Base-by-base conservation (phyloP, 129 eudicot species). In the Artemisia tridentata region DNA sequence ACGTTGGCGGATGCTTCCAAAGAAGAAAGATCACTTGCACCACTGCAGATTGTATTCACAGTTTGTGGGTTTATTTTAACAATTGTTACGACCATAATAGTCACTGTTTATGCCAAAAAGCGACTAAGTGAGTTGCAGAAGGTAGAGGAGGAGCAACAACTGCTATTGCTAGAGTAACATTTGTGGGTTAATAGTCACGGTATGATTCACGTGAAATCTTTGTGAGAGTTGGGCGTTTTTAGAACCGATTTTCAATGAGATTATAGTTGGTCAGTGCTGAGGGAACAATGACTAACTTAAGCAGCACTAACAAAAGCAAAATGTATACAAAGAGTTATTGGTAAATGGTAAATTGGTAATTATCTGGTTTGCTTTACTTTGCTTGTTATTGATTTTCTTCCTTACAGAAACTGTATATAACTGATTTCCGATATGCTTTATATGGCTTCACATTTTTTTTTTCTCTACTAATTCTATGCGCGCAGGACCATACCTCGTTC, bases 1-100 rank as follows among this genome's bases (percentile, higher is more conserved):
- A 84, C 97, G 0, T 63, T 91, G 45, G 97, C 96, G 0, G 85
- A 91, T 71, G 97, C 97, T 54, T 84, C 97, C 29, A 67, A 84
- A 10, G 86, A 84, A 46, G 72, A 72, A 15, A 90, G 54, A 23
- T 56, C 84, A 2, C 86, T 91, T 14, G 79, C 96, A 29, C 85
- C 82, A 11, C 56, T 81, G 4, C 90, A 91, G 80, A 88, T 91
- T 23, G 72, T 78, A 14, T 71, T 74, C 72, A 91, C 86, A 43
- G 84, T 88, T 54, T 12, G 64, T 25, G 95, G 95, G 9, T 91
- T 91, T 64, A 79, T 83, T 69, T 55, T 75, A 16, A 80, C 90
- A 1, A 73, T 84, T 18, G 73, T 72, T 4, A 80, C 96, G 16
- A 88, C 96, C 1, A 85, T 91, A 16, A 34, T 83, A 27, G 81